Evolutionary conservation across 2,329 filamentous ascomycete genomes (phyloP).

Genomic region (Venturiaceae sp.): DNA sequence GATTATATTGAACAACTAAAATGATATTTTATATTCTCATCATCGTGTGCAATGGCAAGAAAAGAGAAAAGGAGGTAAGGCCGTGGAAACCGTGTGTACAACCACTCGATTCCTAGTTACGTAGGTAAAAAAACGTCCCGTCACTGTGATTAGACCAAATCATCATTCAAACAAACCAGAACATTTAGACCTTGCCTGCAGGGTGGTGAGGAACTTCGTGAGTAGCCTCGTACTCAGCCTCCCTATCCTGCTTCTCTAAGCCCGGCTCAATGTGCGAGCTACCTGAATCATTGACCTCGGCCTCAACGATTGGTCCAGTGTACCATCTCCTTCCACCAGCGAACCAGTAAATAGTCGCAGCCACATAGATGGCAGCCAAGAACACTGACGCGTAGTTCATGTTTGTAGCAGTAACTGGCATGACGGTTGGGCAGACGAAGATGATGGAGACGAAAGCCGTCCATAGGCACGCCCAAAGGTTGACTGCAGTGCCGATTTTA

Average conservation of each 20-base stretch:
- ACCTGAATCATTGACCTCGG: conserved; percentile 4
- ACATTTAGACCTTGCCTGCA: not conserved
- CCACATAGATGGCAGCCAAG: conserved; percentile 10
- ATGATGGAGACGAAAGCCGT: conserved; percentile 9
- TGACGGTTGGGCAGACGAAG: conserved; percentile 11
- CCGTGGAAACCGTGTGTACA: too few species aligned
- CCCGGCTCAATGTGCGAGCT: not conserved
- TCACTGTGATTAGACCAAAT: not conserved
- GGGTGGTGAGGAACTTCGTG: not conserved
- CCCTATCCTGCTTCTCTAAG: not conserved
- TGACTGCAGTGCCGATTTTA: conserved; percentile 8
- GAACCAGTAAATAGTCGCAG: conserved; percentile 11
- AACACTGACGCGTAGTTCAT: conserved; percentile 14
- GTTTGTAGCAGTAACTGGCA: conserved; percentile 11
- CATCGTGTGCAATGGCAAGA: too few species aligned
- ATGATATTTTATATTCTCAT: too few species aligned
- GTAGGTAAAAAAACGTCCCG: too few species aligned
- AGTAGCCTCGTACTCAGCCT: not conserved
- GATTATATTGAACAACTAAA: too few species aligned
- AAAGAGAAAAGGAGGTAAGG: too few species aligned
- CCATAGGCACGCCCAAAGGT: conserved; percentile 11
- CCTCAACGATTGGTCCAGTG: conserved; percentile 13
- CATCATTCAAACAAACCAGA: not conserved
- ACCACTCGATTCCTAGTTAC: too few species aligned
- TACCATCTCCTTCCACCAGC: conserved; percentile 11